phyloP scores from a whole-genome alignment of 2,329 filamentous ascomycete species.

The Cordyceps tenuipes region DNA sequence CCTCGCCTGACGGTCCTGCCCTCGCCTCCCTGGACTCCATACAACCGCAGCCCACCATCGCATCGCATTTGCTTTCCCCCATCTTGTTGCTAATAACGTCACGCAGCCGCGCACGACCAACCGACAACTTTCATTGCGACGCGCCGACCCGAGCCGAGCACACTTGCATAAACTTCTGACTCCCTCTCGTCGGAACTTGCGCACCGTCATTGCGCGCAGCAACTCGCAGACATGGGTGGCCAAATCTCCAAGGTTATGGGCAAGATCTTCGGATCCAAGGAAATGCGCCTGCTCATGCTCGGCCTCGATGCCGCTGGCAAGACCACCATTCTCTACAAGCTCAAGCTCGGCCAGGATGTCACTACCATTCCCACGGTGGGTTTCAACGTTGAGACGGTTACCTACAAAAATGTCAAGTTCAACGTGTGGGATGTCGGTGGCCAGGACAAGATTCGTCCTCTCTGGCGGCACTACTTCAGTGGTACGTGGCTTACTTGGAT shows the following conservation, averaged over 20 bases:
- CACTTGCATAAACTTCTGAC: background rate
- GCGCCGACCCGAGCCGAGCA: background rate
- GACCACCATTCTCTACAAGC: conserved; percentile 98
- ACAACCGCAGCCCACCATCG: background rate
- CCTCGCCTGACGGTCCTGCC: background rate
- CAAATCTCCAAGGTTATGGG: conserved; percentile 94
- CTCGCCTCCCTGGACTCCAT: background rate
- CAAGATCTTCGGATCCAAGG: conserved; percentile 98
- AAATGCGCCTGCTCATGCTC: conserved; percentile 98
- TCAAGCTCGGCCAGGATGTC: conserved; percentile 96
- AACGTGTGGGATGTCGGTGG: conserved; percentile 99
- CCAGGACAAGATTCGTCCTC: conserved; percentile 95
- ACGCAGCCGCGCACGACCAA: background rate
- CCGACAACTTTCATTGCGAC: background rate
- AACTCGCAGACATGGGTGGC: conserved; percentile 65
- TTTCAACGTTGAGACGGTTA: conserved; percentile 98
- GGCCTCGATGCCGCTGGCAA: conserved; percentile 97
- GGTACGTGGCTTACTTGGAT: conserved; percentile 33
- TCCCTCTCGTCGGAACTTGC: conserved; percentile 6
- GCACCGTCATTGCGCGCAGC: conserved; percentile 1
- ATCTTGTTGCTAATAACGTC: background rate
- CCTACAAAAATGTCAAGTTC: conserved; percentile 99
- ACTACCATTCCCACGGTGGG: conserved; percentile 97
- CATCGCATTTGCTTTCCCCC: background rate
- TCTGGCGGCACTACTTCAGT: conserved; percentile 97